Base-by-base conservation (phyloP, 2,329 filamentous ascomycete species). In the Calonectria pauciramosa region DNA sequence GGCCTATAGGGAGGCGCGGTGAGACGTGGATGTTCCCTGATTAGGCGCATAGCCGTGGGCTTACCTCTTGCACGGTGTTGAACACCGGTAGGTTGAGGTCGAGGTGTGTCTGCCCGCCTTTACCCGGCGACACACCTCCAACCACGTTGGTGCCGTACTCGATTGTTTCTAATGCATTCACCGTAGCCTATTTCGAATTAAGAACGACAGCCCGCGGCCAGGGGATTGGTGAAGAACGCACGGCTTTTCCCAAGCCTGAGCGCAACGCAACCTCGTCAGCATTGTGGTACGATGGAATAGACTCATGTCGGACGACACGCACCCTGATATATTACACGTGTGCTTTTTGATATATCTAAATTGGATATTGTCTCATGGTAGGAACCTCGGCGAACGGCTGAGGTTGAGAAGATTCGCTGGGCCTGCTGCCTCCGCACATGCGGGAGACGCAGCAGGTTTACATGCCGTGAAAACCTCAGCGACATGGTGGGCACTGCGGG, bases 161-260 rank as follows among this genome's bases (percentile, higher is more conserved):
- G 44, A 86, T 84, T 0, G 85, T 86, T 23, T 86, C 84, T 64
- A 79, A 80, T 0, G 85, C 84, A 71, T 86, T 86, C 7, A 79
- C 71, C 0, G 85, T 86, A 4, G 85, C 85, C 85, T 86, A 10
- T 1, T 1, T 0, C 0, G 0, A 44, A 30, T 23, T 78, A 4
- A 77, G 69, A 23, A 60, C 32, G 23, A 52, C 65, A 16, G 28
- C 23, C 5, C 28, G 16, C 30, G 7, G 16, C 32, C 1, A 3
- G 26, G 32, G 23, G 11, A 6, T n/a, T 36, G 13, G 16, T 13
- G 8, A 28, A 47, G 9, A 11, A 69, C 79, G 14, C 80, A 86
- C 85, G 20, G 84, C 84, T 76, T 82, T 82, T 5, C 85, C 85
- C 1, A 86, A 85, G 11, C 85, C 85, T 86, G 2, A 6, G 26